phyloP scores from a whole-genome alignment of 345 rosid genomes.

The Tarenaya hassleriana region DNA sequence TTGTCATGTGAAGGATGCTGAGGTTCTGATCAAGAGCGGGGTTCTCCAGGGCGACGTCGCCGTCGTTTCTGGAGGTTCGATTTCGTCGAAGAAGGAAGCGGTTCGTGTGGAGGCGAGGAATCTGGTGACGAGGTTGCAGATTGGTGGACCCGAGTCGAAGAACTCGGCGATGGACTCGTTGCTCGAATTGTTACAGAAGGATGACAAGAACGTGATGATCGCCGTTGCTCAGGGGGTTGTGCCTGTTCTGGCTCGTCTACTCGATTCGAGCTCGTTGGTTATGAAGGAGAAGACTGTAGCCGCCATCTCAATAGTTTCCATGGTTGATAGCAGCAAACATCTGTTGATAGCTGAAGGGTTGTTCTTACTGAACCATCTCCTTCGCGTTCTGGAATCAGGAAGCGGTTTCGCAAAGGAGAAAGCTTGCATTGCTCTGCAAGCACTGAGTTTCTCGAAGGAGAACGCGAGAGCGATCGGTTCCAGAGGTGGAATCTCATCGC shows the following conservation, averaged over 20 bases:
- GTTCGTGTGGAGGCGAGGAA: conserved; percentile 60
- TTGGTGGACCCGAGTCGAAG: conserved; percentile 67
- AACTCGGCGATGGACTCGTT: conserved; percentile 67
- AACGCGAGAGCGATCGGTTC: conserved; percentile 77
- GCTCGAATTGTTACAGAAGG: conserved; percentile 42
- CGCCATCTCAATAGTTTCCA: conserved; percentile 62
- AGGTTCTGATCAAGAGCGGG: conserved; percentile 58
- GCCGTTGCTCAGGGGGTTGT: conserved; percentile 86
- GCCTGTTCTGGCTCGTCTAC: conserved; percentile 60
- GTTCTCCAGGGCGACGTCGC: conserved; percentile 35
- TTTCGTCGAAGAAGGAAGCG: conserved; percentile 54
- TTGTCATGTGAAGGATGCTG: conserved; percentile 56
- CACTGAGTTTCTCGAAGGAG: conserved; percentile 62
- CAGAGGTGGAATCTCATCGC: conserved; percentile 81
- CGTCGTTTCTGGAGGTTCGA: conserved; percentile 21
- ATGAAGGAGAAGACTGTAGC: conserved; percentile 73
- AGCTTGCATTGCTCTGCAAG: conserved; percentile 76
- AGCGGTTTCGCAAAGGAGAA: conserved; percentile 78
- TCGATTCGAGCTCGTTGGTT: conserved; percentile 51
- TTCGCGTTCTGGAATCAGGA: conserved; percentile 78
- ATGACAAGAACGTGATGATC: conserved; percentile 87
- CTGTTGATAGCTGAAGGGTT: conserved; percentile 71
- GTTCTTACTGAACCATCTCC: conserved; percentile 61
- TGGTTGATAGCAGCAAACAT: conserved; percentile 73
- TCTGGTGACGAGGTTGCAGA: conserved; percentile 69